A percentile compares a stretch with the other conserved stretches of the same genome.
These are phyloP conservation scores for Nicotiana knightiana DNA, from an alignment of 257 asterid species.

Conservation along the genomic window DNA sequence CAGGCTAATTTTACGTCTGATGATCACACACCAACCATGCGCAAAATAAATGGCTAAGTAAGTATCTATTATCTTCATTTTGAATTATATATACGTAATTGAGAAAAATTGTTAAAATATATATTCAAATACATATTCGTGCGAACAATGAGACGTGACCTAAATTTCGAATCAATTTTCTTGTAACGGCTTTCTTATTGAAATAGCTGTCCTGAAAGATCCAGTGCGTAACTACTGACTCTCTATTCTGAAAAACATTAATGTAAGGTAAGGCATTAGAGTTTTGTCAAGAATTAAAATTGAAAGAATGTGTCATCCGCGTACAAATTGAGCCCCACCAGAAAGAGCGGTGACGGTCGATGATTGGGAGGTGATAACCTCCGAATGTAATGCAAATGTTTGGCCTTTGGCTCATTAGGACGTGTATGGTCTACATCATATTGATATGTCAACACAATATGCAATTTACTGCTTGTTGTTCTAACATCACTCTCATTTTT, in stretches of 20 bases:
- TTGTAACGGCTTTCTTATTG: background rate
- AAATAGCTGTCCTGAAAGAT: background rate
- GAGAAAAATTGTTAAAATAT: background rate
- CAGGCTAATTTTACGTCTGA: background rate
- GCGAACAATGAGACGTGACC: background rate
- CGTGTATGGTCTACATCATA: background rate
- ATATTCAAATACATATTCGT: background rate
- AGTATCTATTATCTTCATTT: background rate
- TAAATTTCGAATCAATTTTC: background rate
- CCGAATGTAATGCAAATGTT: constrained; percentile 22
- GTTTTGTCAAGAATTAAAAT: background rate
- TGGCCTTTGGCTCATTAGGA: background rate
- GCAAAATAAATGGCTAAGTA: background rate
- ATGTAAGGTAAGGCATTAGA: background rate
- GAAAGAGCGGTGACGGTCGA: constrained; percentile 25
- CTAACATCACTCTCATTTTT: background rate
- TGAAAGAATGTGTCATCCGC: background rate
- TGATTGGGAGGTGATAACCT: constrained; percentile 35
- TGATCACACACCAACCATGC: background rate
- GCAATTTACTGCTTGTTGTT: background rate
- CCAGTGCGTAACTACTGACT: background rate
- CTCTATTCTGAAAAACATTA: background rate
- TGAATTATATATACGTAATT: background rate
- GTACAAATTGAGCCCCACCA: background rate
- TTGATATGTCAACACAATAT: background rate